Evolutionary conservation across 805 yeast genomes (phyloP).

Genomic region (Brettanomyces custersianus): DNA sequence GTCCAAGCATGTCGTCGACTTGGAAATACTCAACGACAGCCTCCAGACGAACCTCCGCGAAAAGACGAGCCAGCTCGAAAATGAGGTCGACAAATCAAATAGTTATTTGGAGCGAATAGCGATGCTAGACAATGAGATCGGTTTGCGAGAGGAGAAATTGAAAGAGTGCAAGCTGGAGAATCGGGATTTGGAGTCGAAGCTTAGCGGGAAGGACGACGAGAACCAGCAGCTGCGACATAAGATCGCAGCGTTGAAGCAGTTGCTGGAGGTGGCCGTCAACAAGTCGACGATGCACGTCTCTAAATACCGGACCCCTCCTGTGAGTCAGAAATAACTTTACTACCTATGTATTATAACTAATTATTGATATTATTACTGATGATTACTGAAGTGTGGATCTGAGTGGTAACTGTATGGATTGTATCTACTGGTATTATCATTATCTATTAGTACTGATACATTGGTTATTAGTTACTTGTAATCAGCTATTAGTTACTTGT

Average conservation of each 20-base stretch:
- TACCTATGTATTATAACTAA: no score
- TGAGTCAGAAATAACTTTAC: no score
- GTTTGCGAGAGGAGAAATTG: not conserved
- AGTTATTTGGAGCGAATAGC: conserved; percentile 18
- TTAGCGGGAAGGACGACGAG: not conserved
- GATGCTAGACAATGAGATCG: conserved; percentile 15
- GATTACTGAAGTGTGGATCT: no score
- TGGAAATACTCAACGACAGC: conserved; percentile 19
- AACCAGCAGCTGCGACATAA: not conserved
- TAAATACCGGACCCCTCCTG: conserved; percentile 19
- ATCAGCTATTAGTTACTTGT: no score
- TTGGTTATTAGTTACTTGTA: no score
- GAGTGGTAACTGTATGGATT: not conserved
- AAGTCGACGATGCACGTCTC: conserved; percentile 15
- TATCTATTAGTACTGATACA: no score
- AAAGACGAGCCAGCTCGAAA: conserved; percentile 4
- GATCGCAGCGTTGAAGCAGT: conserved; percentile 1
- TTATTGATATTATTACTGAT: no score
- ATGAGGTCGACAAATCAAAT: conserved; percentile 10
- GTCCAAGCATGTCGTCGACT: conserved; percentile 10
- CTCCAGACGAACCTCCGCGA: conserved; percentile 16
- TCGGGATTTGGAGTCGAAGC: conserved; percentile 1
- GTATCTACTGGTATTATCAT: no score
- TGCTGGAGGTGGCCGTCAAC: conserved; percentile 6
- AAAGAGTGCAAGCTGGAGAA: not conserved